These are phyloP conservation scores for Trichopus zeylanicus DNA, from an alignment of 116 monocot genomes.

Conservation along the genomic window DNA sequence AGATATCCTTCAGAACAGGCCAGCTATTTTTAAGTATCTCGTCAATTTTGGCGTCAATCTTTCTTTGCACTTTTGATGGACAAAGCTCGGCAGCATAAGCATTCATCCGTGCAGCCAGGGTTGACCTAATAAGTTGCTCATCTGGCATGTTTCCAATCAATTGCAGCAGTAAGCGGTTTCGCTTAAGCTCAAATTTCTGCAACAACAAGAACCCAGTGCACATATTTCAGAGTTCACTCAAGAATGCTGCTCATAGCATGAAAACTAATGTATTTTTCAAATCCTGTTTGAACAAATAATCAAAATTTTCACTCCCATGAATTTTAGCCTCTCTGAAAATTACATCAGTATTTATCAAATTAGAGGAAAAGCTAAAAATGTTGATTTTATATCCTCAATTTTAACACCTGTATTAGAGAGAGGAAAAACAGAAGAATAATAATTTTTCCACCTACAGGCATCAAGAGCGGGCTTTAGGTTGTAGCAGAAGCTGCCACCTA, in stretches of 20 bases:
- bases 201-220: conserved; percentile 2
- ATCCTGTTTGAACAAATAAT: neutral
- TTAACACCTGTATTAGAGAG: too few relatives aligned
- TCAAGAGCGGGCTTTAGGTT: too few relatives aligned
- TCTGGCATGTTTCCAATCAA: conserved; percentile 82
- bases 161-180: conserved; percentile 54
- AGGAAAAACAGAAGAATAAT: too few relatives aligned
- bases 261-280: neutral
- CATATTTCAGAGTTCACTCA: neutral
- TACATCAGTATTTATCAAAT: too few relatives aligned
- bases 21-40: conserved; percentile 64
- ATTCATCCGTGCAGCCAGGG: conserved; percentile 67
- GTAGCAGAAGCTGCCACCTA: too few relatives aligned
- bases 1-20: conserved; percentile 66
- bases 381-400: too few relatives aligned
- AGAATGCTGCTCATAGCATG: neutral
- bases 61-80: conserved; percentile 48
- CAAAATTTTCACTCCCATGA: too few relatives aligned
- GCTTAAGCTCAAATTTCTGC: conserved; percentile 93
- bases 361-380: too few relatives aligned
- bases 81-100: conserved; percentile 72
- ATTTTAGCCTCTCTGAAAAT: too few relatives aligned
- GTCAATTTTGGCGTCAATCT: conserved; percentile 61
- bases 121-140: conserved; percentile 53
- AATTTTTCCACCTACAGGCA: too few relatives aligned